Percentiles rank a stretch among this genome's conserved stretches.
phyloP scores from a whole-genome alignment of 2,329 filamentous ascomycete genomes.

The Colletotrichum australisinense region DNA sequence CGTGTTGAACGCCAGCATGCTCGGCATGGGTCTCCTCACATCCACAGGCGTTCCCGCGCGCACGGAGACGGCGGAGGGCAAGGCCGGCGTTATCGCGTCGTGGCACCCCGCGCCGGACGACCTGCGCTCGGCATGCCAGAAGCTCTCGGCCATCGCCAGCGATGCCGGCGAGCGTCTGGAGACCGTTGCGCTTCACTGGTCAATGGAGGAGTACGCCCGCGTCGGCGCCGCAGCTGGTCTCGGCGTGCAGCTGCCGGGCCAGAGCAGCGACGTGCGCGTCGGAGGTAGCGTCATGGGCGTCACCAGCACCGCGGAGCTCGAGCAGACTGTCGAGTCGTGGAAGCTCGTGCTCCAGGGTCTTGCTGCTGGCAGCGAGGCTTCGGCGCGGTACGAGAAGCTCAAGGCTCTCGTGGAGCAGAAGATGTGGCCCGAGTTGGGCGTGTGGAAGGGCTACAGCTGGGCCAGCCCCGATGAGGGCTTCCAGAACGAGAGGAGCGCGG shows the following conservation, averaged over 20 bases:
- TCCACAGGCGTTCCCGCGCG: slow-evolving; percentile 70
- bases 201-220: slow-evolving; percentile 73
- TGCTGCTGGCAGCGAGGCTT: slow-evolving; percentile 43
- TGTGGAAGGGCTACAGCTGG: slow-evolving; percentile 75
- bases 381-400: slow-evolving; percentile 46
- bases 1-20: slow-evolving; percentile 86
- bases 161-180: slow-evolving; percentile 79
- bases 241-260: slow-evolving; percentile 31
- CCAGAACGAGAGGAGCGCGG: slow-evolving; percentile 47
- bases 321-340: slow-evolving; percentile 71
- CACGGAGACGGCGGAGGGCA: slow-evolving; percentile 44
- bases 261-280: slow-evolving; percentile 45
- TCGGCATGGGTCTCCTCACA: slow-evolving; percentile 91
- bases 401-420: slow-evolving; percentile 47
- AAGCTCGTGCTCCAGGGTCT: slow-evolving; percentile 61
- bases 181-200: slow-evolving; percentile 85
- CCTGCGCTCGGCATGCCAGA: slow-evolving; percentile 73
- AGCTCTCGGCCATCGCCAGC: slow-evolving; percentile 73
- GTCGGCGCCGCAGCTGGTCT: slow-evolving; percentile 58
- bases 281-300: slow-evolving; percentile 76
- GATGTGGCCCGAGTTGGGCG: slow-evolving; percentile 69
- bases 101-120: slow-evolving; percentile 87
- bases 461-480: slow-evolving; percentile 64
- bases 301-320: slow-evolving; percentile 71
- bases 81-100: slow-evolving; percentile 79